Percentiles rank a stretch among this genome's conserved stretches.
Conservation (phyloP, 768 basidiomycete genomes). For the Inosperma sp. region DNA sequence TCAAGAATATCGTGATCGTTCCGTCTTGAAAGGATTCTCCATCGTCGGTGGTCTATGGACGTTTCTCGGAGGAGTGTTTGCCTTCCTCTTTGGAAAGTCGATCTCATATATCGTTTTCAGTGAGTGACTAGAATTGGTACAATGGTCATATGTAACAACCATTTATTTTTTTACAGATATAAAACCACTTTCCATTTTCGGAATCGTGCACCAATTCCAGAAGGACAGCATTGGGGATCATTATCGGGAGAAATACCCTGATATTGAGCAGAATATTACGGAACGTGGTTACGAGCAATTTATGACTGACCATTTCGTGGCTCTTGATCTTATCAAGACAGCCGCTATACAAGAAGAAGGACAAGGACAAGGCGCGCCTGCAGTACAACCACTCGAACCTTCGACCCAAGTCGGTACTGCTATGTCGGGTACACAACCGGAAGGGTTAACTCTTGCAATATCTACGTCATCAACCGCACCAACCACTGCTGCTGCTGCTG, state of each 20-base stretch:
- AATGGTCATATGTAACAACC: neutral
- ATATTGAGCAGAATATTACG: neutral
- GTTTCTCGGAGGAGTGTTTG: constrained; percentile 7
- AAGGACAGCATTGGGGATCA: neutral
- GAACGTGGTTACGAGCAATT: neutral
- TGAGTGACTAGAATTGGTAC: neutral
- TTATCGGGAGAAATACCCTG: neutral
- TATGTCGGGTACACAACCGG: too few species aligned
- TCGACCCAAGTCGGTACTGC: too few species aligned
- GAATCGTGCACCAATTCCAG: neutral
- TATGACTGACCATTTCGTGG: neutral
- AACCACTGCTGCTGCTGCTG: too few species aligned
- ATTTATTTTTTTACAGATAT: neutral
- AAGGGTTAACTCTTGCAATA: too few species aligned
- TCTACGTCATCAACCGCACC: too few species aligned
- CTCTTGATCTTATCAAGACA: neutral
- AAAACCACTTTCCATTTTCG: neutral
- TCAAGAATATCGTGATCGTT: neutral
- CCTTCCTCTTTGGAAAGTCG: constrained; percentile 3
- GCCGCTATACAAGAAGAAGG: too few species aligned
- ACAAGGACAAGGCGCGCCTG: too few species aligned
- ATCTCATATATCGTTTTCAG: neutral
- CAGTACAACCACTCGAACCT: too few species aligned
- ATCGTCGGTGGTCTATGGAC: constrained; percentile 7
- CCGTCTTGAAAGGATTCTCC: constrained; percentile 3